Base-by-base conservation (phyloP, 1,139 yeast species). In the Zygosaccharomyces sapae region DNA sequence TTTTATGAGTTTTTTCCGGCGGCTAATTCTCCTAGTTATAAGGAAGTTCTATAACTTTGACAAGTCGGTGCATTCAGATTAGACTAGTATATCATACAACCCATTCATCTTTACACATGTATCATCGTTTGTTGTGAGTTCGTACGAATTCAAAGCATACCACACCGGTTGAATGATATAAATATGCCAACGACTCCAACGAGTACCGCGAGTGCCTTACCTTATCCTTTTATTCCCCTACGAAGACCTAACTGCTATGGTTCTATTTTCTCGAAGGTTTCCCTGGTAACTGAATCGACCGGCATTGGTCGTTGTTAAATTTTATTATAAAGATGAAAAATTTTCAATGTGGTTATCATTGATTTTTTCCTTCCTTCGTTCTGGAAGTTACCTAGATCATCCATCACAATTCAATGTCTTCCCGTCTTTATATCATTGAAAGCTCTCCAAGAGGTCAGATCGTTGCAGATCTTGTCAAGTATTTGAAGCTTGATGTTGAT, bases 401-500 rank as follows among this genome's bases (percentile, higher is more conserved):
- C 25, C 25, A 22, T 22, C 25, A 22, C 25, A 22, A 7, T 7
- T 22, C 25, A 22, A 38, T 38, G 41, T 27, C 33, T 8, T 18
- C 86, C 62, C 80, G 85, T 61, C 70, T 82, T 64, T 81, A 70
- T 70, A 75, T 70, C 51, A 71, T 58, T 66, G 66, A 42, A 71
- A 69, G 60, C 70, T 76, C 61, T 22, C 46, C 52, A 30, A 71
- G 81, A 68, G 61, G 72, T 38, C 58, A 77, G 58, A 66, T 82
- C 42, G 78, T 83, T 45, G 70, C 70, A 57, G 83, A 83, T 54
- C 70, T 89, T 55, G 75, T 85, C 72, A 79, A 84, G 72, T 71
- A 76, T 72, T 79, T 78, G 72, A 77, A 80, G 57, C 76, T 92
- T 58, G 96, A 89, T 59, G 72, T 89, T 66, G 73, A 77, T 58